These are phyloP conservation scores for Emericellopsis cladophorae DNA, from an alignment of 2,329 filamentous ascomycete species.

Conservation along the genomic window DNA sequence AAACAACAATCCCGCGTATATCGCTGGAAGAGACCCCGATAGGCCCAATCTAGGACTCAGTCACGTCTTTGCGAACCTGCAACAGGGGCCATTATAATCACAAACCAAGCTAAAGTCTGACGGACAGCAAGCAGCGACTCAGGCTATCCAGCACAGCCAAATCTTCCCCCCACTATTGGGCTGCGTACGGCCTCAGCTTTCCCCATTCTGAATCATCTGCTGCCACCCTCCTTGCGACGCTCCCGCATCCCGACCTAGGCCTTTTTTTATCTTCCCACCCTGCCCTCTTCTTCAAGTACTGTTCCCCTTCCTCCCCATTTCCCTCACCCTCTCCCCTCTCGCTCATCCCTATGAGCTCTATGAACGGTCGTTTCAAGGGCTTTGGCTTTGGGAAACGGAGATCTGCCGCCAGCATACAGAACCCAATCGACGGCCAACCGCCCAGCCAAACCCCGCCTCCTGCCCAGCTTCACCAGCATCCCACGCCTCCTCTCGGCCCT, in stretches of 20 bases:
- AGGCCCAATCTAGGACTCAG: too few relatives aligned
- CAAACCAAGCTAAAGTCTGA: too few relatives aligned
- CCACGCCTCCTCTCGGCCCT: conserved; percentile 21
- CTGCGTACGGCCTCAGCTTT: neutral
- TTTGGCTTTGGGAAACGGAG: conserved; percentile 74
- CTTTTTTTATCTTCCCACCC: conserved; percentile 3
- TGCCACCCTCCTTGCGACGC: conserved; percentile 6
- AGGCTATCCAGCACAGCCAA: too few relatives aligned
- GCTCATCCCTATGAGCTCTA: conserved; percentile 53
- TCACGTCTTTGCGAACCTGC: too few relatives aligned
- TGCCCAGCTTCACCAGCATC: conserved; percentile 12
- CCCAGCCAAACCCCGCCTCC: conserved; percentile 15
- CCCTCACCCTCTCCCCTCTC: conserved; percentile 11
- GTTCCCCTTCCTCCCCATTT: conserved; percentile 3
- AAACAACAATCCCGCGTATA: too few relatives aligned
- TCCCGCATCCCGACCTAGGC: conserved; percentile 5
- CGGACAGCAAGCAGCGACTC: too few relatives aligned
- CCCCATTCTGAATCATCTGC: conserved; percentile 1
- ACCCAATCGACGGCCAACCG: conserved; percentile 16
- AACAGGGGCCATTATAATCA: too few relatives aligned
- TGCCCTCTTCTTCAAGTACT: neutral
- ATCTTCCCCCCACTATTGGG: too few relatives aligned
- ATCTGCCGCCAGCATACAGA: conserved; percentile 49
- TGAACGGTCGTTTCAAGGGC: conserved; percentile 69
- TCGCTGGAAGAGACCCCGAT: too few relatives aligned